A percentile compares a stretch with the other conserved stretches of the same genome.
phyloP scores from a whole-genome alignment of 2,329 filamentous ascomycete genomes.

The Calycina herbarum region DNA sequence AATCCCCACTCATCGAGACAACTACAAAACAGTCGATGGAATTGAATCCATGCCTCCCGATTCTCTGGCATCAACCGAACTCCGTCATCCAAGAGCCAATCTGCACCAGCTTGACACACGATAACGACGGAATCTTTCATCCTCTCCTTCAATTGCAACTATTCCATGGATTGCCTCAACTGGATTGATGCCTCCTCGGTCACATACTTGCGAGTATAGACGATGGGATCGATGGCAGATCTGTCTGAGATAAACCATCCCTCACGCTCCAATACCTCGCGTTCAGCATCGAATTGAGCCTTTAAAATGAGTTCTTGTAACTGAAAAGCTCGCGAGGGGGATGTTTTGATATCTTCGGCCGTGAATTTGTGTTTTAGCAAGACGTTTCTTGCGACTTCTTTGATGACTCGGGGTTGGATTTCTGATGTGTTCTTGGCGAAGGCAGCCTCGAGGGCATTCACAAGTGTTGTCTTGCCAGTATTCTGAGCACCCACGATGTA shows the following conservation, averaged over 20 bases:
- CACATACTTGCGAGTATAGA: background rate
- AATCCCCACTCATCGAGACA: slow-evolving; percentile 14
- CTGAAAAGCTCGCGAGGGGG: too few relatives aligned
- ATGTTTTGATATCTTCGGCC: too few relatives aligned
- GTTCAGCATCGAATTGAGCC: too few relatives aligned
- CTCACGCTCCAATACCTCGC: too few relatives aligned
- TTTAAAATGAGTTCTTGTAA: too few relatives aligned
- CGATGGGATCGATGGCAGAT: too few relatives aligned
- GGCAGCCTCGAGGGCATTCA: slow-evolving; percentile 14
- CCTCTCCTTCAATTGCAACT: slow-evolving; percentile 6
- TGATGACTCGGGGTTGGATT: slow-evolving; percentile 8
- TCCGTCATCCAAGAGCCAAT: slow-evolving; percentile 17
- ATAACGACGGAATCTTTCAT: slow-evolving; percentile 12
- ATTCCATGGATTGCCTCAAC: slow-evolving; percentile 10
- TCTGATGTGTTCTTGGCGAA: slow-evolving; percentile 9
- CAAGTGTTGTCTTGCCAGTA: slow-evolving; percentile 19
- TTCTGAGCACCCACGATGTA: slow-evolving; percentile 19
- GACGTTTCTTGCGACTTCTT: slow-evolving; percentile 17
- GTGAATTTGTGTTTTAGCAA: slow-evolving; percentile 10
- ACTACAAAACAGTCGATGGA: slow-evolving; percentile 16
- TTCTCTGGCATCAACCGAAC: slow-evolving; percentile 17
- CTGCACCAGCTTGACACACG: slow-evolving; percentile 15
- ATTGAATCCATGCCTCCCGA: slow-evolving; percentile 15
- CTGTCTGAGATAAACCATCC: too few relatives aligned
- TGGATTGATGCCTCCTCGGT: slow-evolving; percentile 2